Conservation (phyloP, 2,329 filamentous ascomycete genomes). For the Xylariaceae sp. region DNA sequence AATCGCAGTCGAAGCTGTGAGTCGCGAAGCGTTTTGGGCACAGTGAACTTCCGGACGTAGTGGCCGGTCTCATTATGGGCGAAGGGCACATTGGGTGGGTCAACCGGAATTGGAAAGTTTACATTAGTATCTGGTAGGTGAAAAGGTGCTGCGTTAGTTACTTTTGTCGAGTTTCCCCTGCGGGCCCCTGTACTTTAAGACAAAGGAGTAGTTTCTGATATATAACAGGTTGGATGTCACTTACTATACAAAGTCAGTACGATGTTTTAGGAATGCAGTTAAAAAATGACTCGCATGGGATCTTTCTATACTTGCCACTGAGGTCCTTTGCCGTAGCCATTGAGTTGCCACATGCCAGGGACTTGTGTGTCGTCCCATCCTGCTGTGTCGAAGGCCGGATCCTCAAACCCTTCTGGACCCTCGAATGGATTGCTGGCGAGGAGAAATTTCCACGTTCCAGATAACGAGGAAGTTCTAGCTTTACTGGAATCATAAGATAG, state of each 20-base stretch:
- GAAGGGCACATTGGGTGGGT: slow-evolving; percentile 55
- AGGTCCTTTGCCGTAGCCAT: slow-evolving; percentile 61
- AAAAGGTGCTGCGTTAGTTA: no score
- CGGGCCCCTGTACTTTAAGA: no score
- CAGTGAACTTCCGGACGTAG: slow-evolving; percentile 49
- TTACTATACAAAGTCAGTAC: no score
- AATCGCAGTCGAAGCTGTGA: slow-evolving; percentile 56
- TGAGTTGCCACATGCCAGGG: slow-evolving; percentile 69
- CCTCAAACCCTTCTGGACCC: slow-evolving; percentile 34
- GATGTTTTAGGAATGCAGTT: no score
- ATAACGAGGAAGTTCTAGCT: slow-evolving; percentile 40
- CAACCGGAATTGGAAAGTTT: slow-evolving; percentile 63
- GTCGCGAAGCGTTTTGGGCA: slow-evolving; percentile 38
- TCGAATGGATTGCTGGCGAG: slow-evolving; percentile 39
- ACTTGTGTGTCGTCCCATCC: slow-evolving; percentile 56
- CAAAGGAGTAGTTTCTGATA: no score
- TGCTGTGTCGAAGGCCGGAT: slow-evolving; percentile 25
- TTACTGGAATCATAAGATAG: slow-evolving; percentile 39
- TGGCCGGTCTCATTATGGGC: slow-evolving; percentile 54
- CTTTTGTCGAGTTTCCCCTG: no score
- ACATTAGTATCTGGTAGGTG: slow-evolving; percentile 68
- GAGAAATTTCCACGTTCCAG: slow-evolving; percentile 49
- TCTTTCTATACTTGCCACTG: no score
- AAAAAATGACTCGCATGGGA: no score
- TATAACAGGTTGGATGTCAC: no score